Evolutionary conservation across 2,329 filamentous ascomycete genomes (phyloP).

Genomic region (Ilyonectria sp.): DNA sequence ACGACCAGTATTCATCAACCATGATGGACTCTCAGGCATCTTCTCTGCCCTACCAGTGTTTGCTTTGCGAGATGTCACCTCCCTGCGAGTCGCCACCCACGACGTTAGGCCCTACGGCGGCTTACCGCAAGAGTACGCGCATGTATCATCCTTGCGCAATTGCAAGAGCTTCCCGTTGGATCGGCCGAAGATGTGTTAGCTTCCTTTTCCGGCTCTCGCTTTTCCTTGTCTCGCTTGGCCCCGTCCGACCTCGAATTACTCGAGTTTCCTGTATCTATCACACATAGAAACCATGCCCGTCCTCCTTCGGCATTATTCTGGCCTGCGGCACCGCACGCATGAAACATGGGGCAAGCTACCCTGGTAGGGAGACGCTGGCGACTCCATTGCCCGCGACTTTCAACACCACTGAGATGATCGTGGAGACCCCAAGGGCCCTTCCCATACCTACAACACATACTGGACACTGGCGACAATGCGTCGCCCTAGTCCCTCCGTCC

Average conservation of each 20-base stretch:
- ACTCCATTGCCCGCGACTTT: constrained; percentile 36
- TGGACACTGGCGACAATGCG: constrained; percentile 9
- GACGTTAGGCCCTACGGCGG: constrained; percentile 16
- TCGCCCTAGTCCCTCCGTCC: constrained; percentile 3
- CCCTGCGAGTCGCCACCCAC: constrained; percentile 7
- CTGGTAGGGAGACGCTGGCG: constrained; percentile 43
- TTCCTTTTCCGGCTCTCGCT: constrained; percentile 9
- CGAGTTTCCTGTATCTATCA: constrained; percentile 26
- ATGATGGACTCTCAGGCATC: constrained; percentile 16
- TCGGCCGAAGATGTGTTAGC: constrained; percentile 37
- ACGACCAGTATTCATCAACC: neutral
- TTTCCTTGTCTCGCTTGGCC: constrained; percentile 9
- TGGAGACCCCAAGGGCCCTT: constrained; percentile 34
- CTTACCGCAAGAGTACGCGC: constrained; percentile 42
- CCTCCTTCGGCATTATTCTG: constrained; percentile 32
- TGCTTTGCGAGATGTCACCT: neutral
- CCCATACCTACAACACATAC: constrained; percentile 14
- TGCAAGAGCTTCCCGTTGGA: constrained; percentile 30
- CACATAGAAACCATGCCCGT: constrained; percentile 13
- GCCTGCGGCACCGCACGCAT: constrained; percentile 41
- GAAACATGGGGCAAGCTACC: constrained; percentile 43
- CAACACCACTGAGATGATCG: constrained; percentile 35
- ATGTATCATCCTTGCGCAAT: constrained; percentile 40
- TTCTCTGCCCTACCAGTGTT: constrained; percentile 19
- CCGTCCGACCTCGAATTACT: constrained; percentile 17